These are phyloP conservation scores for Moricandia moricandioides DNA, from an alignment of 345 rosid genomes.

Conservation along the genomic window DNA sequence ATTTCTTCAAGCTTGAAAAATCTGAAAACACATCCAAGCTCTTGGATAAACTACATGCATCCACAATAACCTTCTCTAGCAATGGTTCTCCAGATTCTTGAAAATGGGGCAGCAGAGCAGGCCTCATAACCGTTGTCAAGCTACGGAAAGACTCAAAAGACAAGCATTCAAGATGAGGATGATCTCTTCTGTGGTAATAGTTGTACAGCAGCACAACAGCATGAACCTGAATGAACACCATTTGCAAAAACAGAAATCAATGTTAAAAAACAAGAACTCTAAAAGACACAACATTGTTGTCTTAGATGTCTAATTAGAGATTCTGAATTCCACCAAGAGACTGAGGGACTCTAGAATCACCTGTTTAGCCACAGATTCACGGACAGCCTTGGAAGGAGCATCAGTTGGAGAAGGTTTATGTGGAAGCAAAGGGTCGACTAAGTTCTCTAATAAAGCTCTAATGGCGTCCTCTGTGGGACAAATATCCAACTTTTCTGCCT, in stretches of 20 bases:
- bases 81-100: constrained; percentile 41
- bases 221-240: constrained; percentile 50
- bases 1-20: constrained; percentile 43
- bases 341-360: constrained; percentile 26
- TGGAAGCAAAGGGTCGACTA: constrained; percentile 76
- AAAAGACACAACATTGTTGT: not conserved
- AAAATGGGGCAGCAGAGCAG: constrained; percentile 51
- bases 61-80: constrained; percentile 55
- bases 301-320: not conserved
- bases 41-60: constrained; percentile 63
- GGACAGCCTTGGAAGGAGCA: constrained; percentile 41
- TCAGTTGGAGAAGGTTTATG: constrained; percentile 34
- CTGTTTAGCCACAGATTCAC: constrained; percentile 67
- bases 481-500: constrained; percentile 10
- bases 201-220: constrained; percentile 77
- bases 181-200: constrained; percentile 59
- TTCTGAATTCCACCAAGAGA: not conserved
- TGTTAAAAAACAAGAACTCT: not conserved
- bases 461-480: constrained; percentile 67
- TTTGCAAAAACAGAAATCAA: not conserved
- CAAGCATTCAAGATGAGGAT: constrained; percentile 49
- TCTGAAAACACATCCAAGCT: constrained; percentile 50
- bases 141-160: constrained; percentile 64
- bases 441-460: constrained; percentile 46
- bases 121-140: constrained; percentile 50